Base-by-base conservation (phyloP, 768 basidiomycete genomes). In the Podaxis sp. region DNA sequence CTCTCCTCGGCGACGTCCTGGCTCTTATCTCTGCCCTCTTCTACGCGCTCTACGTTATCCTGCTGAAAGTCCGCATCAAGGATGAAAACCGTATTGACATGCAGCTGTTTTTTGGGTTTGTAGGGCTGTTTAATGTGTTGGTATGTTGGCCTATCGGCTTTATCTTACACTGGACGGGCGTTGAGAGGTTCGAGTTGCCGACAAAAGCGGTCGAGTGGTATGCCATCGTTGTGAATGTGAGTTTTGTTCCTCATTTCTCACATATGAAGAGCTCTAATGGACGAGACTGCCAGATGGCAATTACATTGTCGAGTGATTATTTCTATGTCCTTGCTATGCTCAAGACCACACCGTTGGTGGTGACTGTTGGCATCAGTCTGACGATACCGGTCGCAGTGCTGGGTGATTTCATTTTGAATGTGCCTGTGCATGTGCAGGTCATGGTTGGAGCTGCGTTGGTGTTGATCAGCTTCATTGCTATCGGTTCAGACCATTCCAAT, bases 91-190 rank as follows among this genome's bases (percentile, higher is more conserved):
- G 93, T 58, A 84, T 95, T 67, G 88, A 96, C 72, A 95, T 96
- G 94, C 91, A 94, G 66, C 80, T 96, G 29, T 96, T 97, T 79
- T 95, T 97, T 69, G 96, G 96, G 24, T 96, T 93, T 66, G 94
- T 96, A 27, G 94, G 95, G 9, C 76, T 94, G 13, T 93, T 92
- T 79, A 96, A 92, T 72, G 85, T 93, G 70, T 64, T 90, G 4
- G 72, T 79, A 15, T 85, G 85, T 63, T 91, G 92, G 86, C 93
- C 94, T 0, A 74, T 94, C 11, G 93, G 88, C 1, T 67, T 94
- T 24, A 59, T 94, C 49, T 82, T 98, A 43, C 93, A 98, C 71
- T 72, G 86, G 38, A 76, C 85, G 5, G 89, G 88, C 1, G 72
- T 82, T 22, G 96, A 98, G 70, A 69, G 73, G n/a, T 87, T 96